Evolutionary conservation across 495 filamentous ascomycete species (phyloP), one percentile per base, ranked within the genome.

Genomic region (Chaetomidium leptoderma): DNA sequence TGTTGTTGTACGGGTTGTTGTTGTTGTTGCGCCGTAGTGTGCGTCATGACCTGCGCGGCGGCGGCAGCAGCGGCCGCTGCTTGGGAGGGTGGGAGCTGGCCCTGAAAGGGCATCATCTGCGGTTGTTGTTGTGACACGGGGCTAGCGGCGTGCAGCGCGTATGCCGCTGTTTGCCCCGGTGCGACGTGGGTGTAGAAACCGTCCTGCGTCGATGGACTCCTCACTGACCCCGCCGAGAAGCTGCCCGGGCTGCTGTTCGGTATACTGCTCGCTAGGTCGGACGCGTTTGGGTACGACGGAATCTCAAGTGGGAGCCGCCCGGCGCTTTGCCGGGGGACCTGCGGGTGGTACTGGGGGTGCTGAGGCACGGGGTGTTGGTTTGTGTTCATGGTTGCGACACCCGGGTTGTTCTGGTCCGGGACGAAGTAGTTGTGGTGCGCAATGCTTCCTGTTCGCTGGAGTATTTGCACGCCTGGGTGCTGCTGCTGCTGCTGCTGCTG

Each of bases 351-450:
- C 16, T 72, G 66, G 11, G 70, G 61, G 14, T 63, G 70, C 35
- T 60, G 58, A 29, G 26, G 24, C 45, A 35, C 33, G 19, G 54
- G 58, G 46, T 74, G 63, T 29, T 74, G 52, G 66, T 74, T 74
- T 23, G 77, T 75, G 69, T 77, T 80, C 76, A 80, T 77, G 29
- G 75, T 83, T 39, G 75, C 78, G 6, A 80, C 73, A 13, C 74
- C 76, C 7, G 77, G 79, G 54, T 80, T 80, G 61, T 70, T 72
- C 44, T 79, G 75, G 37, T 80, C 79, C 7, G 78, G 69, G 30
- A 80, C 70, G 59, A 76, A 81, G 59, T 70, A 76, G n/a, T 60
- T 63, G 55, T 70, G 75, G 23, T 77, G 72, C 0, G 76, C 70
- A 11, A 79, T 66, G 53, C 70, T 72, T 10, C 68, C 63, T 27